Evolutionary conservation across 345 rosid species (phyloP).

Genomic region (Geranium rotundifolium): DNA sequence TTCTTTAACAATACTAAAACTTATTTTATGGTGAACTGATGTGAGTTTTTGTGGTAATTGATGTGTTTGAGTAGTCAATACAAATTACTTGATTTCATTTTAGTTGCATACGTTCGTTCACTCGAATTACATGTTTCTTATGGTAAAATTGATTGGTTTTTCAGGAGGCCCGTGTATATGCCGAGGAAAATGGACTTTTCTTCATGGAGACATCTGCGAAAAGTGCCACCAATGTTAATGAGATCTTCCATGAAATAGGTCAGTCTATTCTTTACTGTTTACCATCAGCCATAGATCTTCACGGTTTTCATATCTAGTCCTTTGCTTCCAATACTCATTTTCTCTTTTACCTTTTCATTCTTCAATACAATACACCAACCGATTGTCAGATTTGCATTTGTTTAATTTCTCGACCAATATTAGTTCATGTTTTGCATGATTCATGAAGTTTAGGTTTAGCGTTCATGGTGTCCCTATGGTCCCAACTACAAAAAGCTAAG

Average conservation of each 20-base stretch:
- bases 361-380: too few relatives aligned
- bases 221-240: conserved; percentile 62
- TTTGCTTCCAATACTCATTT: not conserved
- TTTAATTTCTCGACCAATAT: too few relatives aligned
- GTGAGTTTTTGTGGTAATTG: not conserved
- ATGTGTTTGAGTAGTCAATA: not conserved
- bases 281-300: not conserved
- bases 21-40: too few relatives aligned
- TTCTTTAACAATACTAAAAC: not conserved
- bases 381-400: too few relatives aligned
- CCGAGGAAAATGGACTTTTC: conserved; percentile 70
- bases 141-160: conserved; percentile 12
- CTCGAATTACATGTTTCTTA: not conserved
- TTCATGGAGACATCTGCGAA: conserved; percentile 86
- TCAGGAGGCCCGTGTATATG: conserved; percentile 65
- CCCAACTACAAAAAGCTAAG: too few relatives aligned
- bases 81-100: too few relatives aligned
- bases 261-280: not conserved
- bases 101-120: not conserved
- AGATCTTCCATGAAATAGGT: conserved; percentile 77
- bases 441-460: too few relatives aligned
- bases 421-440: too few relatives aligned
- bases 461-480: too few relatives aligned
- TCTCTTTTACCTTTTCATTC: too few relatives aligned
- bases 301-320: not conserved